These are phyloP conservation scores for Aspergillus vadensis DNA, from an alignment of 2,329 filamentous ascomycete species.

Conservation along the genomic window DNA sequence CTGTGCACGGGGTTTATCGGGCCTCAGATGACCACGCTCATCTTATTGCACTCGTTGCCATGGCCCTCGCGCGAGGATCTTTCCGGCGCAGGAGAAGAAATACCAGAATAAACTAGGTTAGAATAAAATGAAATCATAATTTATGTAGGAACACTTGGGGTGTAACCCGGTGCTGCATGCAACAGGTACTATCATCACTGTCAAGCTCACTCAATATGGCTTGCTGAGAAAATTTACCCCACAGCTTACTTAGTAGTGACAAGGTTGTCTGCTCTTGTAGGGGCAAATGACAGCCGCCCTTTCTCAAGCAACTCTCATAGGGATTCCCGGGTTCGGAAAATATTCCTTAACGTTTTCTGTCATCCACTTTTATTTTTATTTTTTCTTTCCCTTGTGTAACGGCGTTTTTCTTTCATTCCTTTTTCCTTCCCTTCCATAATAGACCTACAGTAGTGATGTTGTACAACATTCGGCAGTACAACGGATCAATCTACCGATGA, in stretches of 20 bases:
- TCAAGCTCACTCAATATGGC: neutral
- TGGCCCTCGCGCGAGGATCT: neutral
- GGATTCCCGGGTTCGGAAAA: neutral
- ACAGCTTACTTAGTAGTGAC: neutral
- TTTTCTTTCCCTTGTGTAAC: too few relatives aligned
- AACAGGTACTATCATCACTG: neutral
- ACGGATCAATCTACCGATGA: neutral
- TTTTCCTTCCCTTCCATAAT: neutral
- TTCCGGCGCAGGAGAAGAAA: neutral
- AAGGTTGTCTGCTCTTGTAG: neutral
- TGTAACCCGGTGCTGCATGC: neutral
- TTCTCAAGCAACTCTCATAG: neutral
- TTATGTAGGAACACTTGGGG: neutral
- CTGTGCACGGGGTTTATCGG: neutral
- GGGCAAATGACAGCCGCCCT: neutral
- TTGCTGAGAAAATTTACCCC: neutral
- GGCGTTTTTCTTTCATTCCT: neutral
- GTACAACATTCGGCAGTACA: slow-evolving; percentile 17
- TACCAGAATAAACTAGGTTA: too few relatives aligned
- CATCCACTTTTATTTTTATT: neutral
- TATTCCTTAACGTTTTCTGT: neutral
- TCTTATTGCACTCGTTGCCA: neutral
- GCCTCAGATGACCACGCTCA: neutral
- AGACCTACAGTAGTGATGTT: slow-evolving; percentile 7
- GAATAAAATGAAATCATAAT: too few relatives aligned